Evolutionary conservation across 2,329 filamentous ascomycete species (phyloP), one percentile per base, ranked within the genome.

Genomic region (Ophiostoma quercus): DNA sequence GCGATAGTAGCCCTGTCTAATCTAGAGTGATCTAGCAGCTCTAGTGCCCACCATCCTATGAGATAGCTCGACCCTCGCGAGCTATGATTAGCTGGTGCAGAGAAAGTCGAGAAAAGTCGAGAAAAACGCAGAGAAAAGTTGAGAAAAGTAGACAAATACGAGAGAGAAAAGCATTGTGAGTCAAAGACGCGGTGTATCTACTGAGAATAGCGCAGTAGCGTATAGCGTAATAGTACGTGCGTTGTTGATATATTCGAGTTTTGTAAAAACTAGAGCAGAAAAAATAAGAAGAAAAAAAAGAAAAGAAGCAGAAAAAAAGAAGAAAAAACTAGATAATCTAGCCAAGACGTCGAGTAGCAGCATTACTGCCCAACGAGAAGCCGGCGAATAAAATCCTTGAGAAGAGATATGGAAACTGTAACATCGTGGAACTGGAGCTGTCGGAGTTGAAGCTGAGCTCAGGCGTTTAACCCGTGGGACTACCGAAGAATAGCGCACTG

Each of bases 111-210:
- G 25, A 39, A 39, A 41, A 41, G 39, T 41, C 3, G 39, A 41
- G 34, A 34, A 34, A 34, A 34, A 5, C 34, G 34, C 34, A 14
- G 39, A 41, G 12, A 41, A 41, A 41, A 41, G 39, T 34, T 29
- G 9, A 37, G 34, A 37, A 37, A 37, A 37, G 9, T 7, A 37
- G 34, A 37, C 6, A 37, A 37, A 37, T 7, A 39, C 8, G 37
- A 39, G 37, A 39, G 6, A 14, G 12, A 41, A 12, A 41, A 41
- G 12, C 32, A n/a, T 19, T 63, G 19, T 63, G 60, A 63, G 60
- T 39, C 60, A 63, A 63, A 63, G 14, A 63, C 60, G 62, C 62
- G 62, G 62, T 65, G 62, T 65, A 65, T 63, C 60, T 63, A 19
- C 60, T 4, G 57, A 62, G 25, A 12, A 32, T 22, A 32, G 57